Base-by-base conservation (phyloP, 208 protist species). In the Histomonas meleagridis region DNA sequence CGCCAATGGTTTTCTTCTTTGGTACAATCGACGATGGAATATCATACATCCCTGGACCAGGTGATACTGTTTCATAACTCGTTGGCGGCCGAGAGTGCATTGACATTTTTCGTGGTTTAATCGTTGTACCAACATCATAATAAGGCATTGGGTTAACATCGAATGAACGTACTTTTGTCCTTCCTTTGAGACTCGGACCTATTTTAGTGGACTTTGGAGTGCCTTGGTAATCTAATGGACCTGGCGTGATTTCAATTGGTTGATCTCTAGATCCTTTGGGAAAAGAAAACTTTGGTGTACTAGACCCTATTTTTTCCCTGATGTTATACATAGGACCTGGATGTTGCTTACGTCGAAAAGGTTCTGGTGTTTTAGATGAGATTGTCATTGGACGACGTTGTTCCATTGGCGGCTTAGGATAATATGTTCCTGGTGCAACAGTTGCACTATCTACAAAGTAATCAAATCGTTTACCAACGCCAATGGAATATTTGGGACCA, bases 81-180 rank as follows among this genome's bases (percentile, higher is more conserved):
- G 35, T 43, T 51, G 7, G 40, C 21, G 70, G 70, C 51, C 70
- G 48, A 3, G 26, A 43, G 40, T 9, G 40, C 23, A 81, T 81
- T 46, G 70, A n/a, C n/a, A 46, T 32, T 51, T 35, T 18, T 81
- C n/a, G 48, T 51, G 70, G 70, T 14, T 81, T 81, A 81, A 81
- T 51, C n/a, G 70, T 81, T 5, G 70, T 81, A 23, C 70, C 70
- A n/a, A 81, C 51, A 51, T 81, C 70, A 51, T 81, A 81, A 81
- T 81, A 81, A n/a, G 70, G 70, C 40, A 43, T 43, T 23, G 48
- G 48, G 4, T 32, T 81, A 14, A 1, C 51, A 38, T 81, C n/a
- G 1, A 43, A 35, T 35, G 48, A 23, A 23, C 7, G 9, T n/a
- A 46, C 16, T 28, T 18, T 32, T 81, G 70, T 32, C 14, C 70